Percentiles rank a stretch among this genome's conserved stretches.
Evolutionary conservation across 1,284 basidiomycete species (phyloP).

Genomic region (Malassezia obtusa): DNA sequence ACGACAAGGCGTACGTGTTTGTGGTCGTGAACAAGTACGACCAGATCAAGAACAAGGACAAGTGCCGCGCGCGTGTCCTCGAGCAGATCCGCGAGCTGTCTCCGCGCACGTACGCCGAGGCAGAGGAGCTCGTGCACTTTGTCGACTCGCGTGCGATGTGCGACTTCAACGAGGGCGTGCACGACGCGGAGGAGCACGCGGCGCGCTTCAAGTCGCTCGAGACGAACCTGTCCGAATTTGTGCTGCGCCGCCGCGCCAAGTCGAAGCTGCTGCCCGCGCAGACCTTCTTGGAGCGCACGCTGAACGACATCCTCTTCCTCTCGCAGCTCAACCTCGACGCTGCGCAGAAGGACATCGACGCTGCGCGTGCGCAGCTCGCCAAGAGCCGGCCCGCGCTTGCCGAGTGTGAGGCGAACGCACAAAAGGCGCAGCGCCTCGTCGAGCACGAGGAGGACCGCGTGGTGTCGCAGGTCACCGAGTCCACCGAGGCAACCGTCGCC

Average conservation of each 20-base stretch:
- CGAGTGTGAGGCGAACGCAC: conserved; percentile 66
- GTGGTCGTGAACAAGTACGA: conserved; percentile 98
- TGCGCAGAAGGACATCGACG: conserved; percentile 68
- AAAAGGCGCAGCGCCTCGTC: conserved; percentile 66
- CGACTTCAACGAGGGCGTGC: conserved; percentile 24
- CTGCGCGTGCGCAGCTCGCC: conserved; percentile 63
- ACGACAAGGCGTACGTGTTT: conserved; percentile 96
- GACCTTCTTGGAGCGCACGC: conserved; percentile 79
- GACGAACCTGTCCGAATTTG: conserved; percentile 83
- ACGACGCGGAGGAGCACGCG: conserved; percentile 52
- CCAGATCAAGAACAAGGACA: conserved; percentile 87
- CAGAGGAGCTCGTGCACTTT: conserved; percentile 90
- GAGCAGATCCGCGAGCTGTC: conserved; percentile 90
- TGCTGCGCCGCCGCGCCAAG: conserved; percentile 84
- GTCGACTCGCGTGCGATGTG: conserved; percentile 65
- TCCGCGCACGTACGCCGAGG: conserved; percentile 80
- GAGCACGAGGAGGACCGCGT: conserved; percentile 71
- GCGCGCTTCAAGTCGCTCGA: conserved; percentile 75
- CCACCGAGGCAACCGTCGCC: conserved; percentile 53
- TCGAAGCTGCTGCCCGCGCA: conserved; percentile 93
- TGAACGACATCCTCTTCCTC: conserved; percentile 78
- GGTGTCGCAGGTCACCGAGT: conserved; percentile 55
- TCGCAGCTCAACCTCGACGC: conserved; percentile 76
- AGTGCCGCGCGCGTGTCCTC: conserved; percentile 76
- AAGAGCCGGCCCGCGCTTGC: conserved; percentile 72